Conservation (phyloP, 768 basidiomycete species). For the Piloderma croceum region DNA sequence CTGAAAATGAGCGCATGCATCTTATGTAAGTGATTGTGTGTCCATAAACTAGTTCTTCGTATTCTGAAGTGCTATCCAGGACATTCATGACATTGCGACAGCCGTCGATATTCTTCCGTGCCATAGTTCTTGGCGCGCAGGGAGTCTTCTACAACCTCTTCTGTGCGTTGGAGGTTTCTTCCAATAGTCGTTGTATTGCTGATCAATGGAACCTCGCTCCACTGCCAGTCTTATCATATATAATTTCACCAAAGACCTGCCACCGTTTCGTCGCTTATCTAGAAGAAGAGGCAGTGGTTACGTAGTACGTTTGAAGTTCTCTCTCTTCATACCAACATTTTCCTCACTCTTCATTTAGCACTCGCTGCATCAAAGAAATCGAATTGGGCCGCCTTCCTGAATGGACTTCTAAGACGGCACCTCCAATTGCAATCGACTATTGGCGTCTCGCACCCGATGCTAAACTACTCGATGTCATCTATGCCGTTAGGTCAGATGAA, state of each 20-base stretch:
- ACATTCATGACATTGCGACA: slow-evolving; percentile 92
- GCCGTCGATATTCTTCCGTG: slow-evolving; percentile 76
- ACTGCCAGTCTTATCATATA: slow-evolving; percentile 62
- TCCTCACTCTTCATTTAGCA: too few relatives aligned
- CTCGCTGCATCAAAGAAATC: slow-evolving; percentile 77
- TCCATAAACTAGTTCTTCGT: slow-evolving; percentile 1
- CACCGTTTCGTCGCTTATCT: slow-evolving; percentile 91
- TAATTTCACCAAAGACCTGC: slow-evolving; percentile 67
- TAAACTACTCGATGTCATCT: slow-evolving; percentile 81
- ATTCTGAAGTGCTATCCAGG: slow-evolving; percentile 36
- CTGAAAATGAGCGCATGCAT: slow-evolving; percentile 97
- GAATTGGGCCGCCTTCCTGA: slow-evolving; percentile 76
- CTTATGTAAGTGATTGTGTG: slow-evolving; percentile 53
- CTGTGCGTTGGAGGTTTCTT: slow-evolving; percentile 41
- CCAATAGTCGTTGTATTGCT: slow-evolving; percentile 4
- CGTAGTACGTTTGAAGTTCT: slow-evolving; percentile 56
- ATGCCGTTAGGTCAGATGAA: slow-evolving; percentile 91
- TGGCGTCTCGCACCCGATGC: slow-evolving; percentile 76
- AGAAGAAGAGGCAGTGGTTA: slow-evolving; percentile 93
- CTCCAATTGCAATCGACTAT: slow-evolving; percentile 90
- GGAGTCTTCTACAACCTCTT: slow-evolving; percentile 89
- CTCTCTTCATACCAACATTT: neutral
- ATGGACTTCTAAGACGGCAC: slow-evolving; percentile 74
- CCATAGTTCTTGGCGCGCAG: slow-evolving; percentile 82
- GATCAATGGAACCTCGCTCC: slow-evolving; percentile 6